phyloP scores from a whole-genome alignment of 2,329 filamentous ascomycete genomes.

The Fusarium floridanum region DNA sequence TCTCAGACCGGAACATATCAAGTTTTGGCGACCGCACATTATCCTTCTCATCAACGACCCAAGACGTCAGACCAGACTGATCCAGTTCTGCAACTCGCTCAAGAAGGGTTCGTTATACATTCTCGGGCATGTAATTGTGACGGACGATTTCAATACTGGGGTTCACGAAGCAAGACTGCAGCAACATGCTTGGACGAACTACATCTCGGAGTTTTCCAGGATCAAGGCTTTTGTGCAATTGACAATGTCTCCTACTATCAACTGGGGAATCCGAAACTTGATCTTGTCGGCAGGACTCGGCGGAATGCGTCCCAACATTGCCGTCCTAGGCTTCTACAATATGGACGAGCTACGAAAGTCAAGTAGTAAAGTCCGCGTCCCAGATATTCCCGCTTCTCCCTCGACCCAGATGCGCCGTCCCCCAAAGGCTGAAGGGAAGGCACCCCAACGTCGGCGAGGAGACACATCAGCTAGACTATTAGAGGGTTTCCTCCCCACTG shows the following conservation, averaged over 20 bases:
- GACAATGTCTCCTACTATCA: conserved; percentile 83
- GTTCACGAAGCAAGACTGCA: conserved; percentile 86
- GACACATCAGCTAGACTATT: conserved; percentile 69
- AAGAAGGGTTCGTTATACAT: conserved; percentile 91
- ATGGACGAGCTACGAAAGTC: conserved; percentile 79
- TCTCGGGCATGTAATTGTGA: conserved; percentile 88
- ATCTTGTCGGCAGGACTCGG: conserved; percentile 85
- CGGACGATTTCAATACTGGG: conserved; percentile 81
- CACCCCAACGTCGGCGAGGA: conserved; percentile 57
- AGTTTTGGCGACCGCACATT: conserved; percentile 93
- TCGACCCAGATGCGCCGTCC: conserved; percentile 50
- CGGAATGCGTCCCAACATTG: conserved; percentile 91
- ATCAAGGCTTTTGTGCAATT: conserved; percentile 94
- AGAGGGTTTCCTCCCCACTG: conserved; percentile 74
- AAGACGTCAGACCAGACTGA: conserved; percentile 83
- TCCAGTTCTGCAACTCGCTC: conserved; percentile 91
- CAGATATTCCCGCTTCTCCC: conserved; percentile 59
- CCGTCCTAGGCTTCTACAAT: conserved; percentile 84
- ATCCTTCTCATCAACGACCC: conserved; percentile 87
- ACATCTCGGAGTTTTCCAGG: conserved; percentile 83
- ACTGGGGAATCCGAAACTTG: conserved; percentile 87
- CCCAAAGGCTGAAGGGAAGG: conserved; percentile 49
- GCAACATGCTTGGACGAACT: conserved; percentile 86
- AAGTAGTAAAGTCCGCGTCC: conserved; percentile 67
- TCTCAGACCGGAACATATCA: conserved; percentile 89